Conservation (phyloP, 2,329 filamentous ascomycete species). For the Clonostachys chloroleuca region DNA sequence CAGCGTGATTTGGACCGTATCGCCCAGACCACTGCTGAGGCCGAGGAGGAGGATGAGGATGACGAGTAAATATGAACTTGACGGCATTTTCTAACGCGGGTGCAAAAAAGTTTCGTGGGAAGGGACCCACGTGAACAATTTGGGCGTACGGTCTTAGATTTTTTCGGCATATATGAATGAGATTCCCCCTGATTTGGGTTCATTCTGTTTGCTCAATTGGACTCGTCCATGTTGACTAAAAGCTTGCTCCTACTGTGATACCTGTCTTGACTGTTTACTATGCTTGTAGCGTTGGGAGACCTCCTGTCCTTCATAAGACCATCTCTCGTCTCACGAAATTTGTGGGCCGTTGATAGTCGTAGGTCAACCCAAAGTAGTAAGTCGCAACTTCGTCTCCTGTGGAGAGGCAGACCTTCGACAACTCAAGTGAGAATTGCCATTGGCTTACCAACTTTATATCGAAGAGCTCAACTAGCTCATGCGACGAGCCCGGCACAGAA, state of each 20-base stretch:
- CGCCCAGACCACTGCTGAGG: slow-evolving; percentile 74
- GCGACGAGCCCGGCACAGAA: no score
- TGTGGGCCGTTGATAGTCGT: no score
- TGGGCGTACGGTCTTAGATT: slow-evolving; percentile 35
- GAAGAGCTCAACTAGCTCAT: no score
- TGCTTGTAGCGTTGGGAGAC: no score
- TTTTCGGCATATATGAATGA: slow-evolving; percentile 32
- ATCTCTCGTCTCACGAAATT: no score
- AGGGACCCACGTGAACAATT: slow-evolving; percentile 12
- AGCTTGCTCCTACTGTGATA: background rate
- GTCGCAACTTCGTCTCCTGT: no score
- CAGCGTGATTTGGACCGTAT: slow-evolving; percentile 99
- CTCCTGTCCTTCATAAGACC: no score
- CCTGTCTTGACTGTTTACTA: background rate
- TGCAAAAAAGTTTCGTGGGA: slow-evolving; percentile 7
- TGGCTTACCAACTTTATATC: no score
- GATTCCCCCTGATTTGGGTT: slow-evolving; percentile 26
- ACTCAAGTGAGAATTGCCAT: no score
- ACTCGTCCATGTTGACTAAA: background rate
- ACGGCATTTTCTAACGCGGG: background rate
- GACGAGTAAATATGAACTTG: slow-evolving; percentile 50
- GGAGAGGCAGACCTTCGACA: no score
- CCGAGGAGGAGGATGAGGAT: slow-evolving; percentile 62
- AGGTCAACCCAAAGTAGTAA: no score
- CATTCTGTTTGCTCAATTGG: slow-evolving; percentile 19